Base-by-base conservation (phyloP, 1,284 basidiomycete genomes). In the Fomitopsis betulina region DNA sequence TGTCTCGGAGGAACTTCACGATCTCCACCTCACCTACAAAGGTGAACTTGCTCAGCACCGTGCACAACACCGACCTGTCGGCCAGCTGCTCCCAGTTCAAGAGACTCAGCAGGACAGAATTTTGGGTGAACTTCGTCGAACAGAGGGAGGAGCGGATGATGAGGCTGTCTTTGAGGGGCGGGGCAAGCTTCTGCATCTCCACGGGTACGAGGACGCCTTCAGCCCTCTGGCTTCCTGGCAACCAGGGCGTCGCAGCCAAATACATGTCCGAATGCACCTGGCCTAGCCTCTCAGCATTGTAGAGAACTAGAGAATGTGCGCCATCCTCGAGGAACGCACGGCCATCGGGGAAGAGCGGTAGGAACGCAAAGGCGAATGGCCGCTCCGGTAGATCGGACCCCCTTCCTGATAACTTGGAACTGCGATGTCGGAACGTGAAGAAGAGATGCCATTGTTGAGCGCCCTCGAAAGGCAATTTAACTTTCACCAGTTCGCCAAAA, bases 1-100 rank as follows among this genome's bases (percentile, higher is more conserved):
- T 93, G 69, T 94, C 84, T 35, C 89, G 85, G 10, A 98, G 79
- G 74, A 97, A 98, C 72, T 98, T 98, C 73, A 96, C 92, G 54
- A 98, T 94, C 73, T 96, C 93, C 7, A 90, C 88, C 71, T 95
- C 93, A 12, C 91, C 89, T 6, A 97, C 94, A 68, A 96, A 98
- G 2, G 91, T 90, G 73, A 98, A 95, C 72, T 93, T 88, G 65
- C 83, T 83, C 55, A 99, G 80, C 13, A 93, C 85, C 1, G 85
- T 83, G 15, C 86, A 80, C 27, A 98, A 80, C 12, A 86, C 72
- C 8, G 86, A 83, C 58, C 83, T 80, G 67, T 95, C 87, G 0
- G 72, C 69, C 23, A 88, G 71, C 51, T 82, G 78, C 68, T 94
- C 87, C 95, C 96, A 98, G 63, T 87, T 86, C 59, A 98, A 79